Evolutionary conservation across 306 rosid genomes (phyloP).

Genomic region (Cucumis sativus): DNA sequence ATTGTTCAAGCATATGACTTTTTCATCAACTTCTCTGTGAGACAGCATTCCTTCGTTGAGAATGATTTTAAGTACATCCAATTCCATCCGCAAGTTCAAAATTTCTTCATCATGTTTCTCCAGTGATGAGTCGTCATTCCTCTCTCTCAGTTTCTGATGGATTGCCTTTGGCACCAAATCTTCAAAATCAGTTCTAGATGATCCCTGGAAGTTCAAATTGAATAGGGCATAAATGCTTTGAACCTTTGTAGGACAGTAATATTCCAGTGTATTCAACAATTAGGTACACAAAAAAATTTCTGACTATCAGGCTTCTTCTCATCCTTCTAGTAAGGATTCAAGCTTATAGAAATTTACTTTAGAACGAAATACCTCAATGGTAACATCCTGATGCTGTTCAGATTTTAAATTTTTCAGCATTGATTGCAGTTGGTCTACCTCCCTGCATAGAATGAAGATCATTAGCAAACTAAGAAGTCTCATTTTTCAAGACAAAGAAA

Average conservation of each 20-base stretch:
- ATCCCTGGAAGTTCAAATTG: constrained; percentile 15
- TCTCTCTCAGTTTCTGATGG: constrained; percentile 16
- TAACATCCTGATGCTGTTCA: constrained; percentile 16
- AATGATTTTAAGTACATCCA: constrained; percentile 68
- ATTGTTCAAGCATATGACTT: constrained; percentile 26
- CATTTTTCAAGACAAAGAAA: neutral
- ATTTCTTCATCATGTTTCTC: constrained; percentile 54
- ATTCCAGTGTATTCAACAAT: neutral
- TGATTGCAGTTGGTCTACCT: constrained; percentile 40
- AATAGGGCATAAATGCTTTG: neutral
- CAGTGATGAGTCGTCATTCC: constrained; percentile 19
- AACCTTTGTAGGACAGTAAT: neutral
- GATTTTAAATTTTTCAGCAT: constrained; percentile 21
- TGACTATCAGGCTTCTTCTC: neutral
- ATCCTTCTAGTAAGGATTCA: neutral
- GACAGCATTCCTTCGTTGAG: constrained; percentile 59
- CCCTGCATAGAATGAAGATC: constrained; percentile 35
- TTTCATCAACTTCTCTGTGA: constrained; percentile 46
- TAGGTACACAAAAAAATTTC: no score
- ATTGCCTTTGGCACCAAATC: constrained; percentile 21
- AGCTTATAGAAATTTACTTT: constrained; percentile 1
- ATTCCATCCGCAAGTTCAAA: constrained; percentile 62
- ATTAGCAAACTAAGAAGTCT: neutral
- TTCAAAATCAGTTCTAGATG: constrained; percentile 18
- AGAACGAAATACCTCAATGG: constrained; percentile 35